Conservation (phyloP, 208 protist species). For the Leishmania martiniquensis region DNA sequence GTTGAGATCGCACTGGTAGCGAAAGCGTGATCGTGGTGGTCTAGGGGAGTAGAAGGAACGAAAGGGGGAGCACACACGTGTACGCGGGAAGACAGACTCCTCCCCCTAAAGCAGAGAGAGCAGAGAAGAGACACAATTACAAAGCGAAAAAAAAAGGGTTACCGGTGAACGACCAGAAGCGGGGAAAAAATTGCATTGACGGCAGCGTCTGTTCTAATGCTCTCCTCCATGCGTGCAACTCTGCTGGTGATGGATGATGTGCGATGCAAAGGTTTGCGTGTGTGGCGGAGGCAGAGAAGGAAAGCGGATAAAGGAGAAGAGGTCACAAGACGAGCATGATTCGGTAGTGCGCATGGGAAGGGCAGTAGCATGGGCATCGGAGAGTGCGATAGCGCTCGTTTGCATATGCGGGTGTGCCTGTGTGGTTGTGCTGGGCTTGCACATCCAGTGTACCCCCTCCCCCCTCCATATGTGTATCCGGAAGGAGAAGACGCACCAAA, state of each 20-base stretch:
- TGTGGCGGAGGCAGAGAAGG: background rate
- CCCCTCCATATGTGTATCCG: background rate
- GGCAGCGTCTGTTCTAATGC: background rate
- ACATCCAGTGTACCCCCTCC: background rate
- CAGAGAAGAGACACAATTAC: background rate
- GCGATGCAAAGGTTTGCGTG: background rate
- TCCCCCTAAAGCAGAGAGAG: constrained; percentile 7
- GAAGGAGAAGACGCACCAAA: background rate
- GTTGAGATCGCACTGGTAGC: background rate
- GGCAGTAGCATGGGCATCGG: background rate
- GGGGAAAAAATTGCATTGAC: background rate
- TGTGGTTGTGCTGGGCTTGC: background rate
- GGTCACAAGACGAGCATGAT: background rate
- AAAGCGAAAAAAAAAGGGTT: constrained; percentile 8
- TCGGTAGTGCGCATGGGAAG: background rate
- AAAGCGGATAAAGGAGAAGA: background rate
- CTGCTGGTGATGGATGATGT: background rate
- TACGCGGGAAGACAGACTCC: constrained; percentile 1
- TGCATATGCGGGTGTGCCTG: background rate
- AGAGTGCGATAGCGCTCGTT: background rate
- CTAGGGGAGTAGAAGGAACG: background rate
- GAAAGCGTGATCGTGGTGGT: constrained; percentile 2
- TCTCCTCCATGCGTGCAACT: background rate
- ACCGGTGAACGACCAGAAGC: constrained; percentile 13
- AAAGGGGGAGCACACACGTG: background rate